Base-by-base conservation (phyloP, 768 basidiomycete species). In the Calvatia gigantea region DNA sequence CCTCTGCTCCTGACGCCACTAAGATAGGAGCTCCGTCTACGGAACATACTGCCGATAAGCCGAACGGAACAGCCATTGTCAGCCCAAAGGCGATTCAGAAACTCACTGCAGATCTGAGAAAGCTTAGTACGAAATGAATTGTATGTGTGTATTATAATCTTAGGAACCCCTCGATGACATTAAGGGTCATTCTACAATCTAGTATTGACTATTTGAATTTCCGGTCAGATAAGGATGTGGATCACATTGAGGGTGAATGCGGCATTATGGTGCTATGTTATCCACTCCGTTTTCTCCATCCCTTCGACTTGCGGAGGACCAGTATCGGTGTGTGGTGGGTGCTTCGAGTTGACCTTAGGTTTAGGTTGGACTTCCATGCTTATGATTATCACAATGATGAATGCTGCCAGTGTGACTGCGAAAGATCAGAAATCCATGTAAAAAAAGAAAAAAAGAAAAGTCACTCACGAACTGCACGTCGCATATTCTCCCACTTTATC, bases 401-500 rank as follows among this genome's bases (percentile, higher is more conserved):
- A 88, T 6, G 75, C 82, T 23, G 77, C 72, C 23, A 91, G 74
- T 1, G 86, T 80, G 31, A 79, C 89, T 91, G 50, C 11, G 51
- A 43, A 27, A 29, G 5, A 23, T 50, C 35, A 49, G 44, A n/a
- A n/a, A n/a, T n/a, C n/a, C 39, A 50, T 21, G 44, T 17, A 29
- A 9, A 31, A 27, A 54, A 32, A 23, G 15, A 47, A 4, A 52
- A 15, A 28, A 32, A 27, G 32, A 27, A 44, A 23, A 17, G 23
- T 27, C 23, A 80, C 84, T 68, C 61, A 89, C 90, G 73, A 51
- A 94, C 89, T 52, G 89, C 85, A 56, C 84, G 83, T 48, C 89
- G 84, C 84, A 92, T 91, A 58, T 91, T 94, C 62, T 91, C 82
- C 91, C 92, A 94, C 65, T 86, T 90, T 29, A 87, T 85, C 63